phyloP scores from a whole-genome alignment of 768 basidiomycete genomes.

The Rhodosporidiobolus sp. region DNA sequence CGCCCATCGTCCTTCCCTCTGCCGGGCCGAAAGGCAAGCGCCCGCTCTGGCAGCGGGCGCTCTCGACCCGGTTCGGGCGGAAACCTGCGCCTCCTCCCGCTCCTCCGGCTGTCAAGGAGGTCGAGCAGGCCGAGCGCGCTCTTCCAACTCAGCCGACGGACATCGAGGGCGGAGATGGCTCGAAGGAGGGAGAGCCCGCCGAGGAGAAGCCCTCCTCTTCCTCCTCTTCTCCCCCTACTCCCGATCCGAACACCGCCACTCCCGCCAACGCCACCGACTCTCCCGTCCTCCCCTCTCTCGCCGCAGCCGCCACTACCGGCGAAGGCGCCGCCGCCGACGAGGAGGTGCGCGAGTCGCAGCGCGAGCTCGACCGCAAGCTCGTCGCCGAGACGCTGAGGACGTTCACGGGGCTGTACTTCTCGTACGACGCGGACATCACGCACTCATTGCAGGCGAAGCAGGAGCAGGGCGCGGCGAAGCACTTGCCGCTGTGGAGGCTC shows the following conservation, averaged over 20 bases:
- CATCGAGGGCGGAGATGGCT: too few species aligned
- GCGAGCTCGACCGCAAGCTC: slow-evolving; percentile 42
- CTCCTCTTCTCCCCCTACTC: too few species aligned
- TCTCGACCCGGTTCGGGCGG: slow-evolving; percentile 10
- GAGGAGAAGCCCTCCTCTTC: too few species aligned
- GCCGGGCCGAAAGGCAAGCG: not conserved
- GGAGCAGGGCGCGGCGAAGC: slow-evolving; percentile 9
- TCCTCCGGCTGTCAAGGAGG: not conserved
- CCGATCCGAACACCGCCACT: slow-evolving; percentile 7
- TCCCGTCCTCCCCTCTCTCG: not conserved
- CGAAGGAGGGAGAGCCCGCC: too few species aligned
- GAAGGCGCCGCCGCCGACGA: not conserved
- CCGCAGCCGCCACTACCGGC: slow-evolving; percentile 6
- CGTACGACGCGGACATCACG: slow-evolving; percentile 23
- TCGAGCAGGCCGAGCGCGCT: not conserved
- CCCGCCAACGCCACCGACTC: not conserved
- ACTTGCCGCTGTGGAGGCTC: slow-evolving; percentile 81
- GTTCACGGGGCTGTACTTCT: slow-evolving; percentile 29
- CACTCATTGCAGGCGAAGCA: slow-evolving; percentile 25
- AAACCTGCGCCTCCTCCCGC: not conserved
- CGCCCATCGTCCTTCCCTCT: not conserved
- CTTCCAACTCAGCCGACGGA: not conserved
- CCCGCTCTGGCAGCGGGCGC: slow-evolving; percentile 25
- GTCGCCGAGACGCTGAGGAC: slow-evolving; percentile 27
- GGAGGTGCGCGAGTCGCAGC: slow-evolving; percentile 12